A percentile compares a stretch with the other conserved stretches of the same genome.
Conservation (phyloP, 345 rosid species). For the Litchi chinensis region DNA sequence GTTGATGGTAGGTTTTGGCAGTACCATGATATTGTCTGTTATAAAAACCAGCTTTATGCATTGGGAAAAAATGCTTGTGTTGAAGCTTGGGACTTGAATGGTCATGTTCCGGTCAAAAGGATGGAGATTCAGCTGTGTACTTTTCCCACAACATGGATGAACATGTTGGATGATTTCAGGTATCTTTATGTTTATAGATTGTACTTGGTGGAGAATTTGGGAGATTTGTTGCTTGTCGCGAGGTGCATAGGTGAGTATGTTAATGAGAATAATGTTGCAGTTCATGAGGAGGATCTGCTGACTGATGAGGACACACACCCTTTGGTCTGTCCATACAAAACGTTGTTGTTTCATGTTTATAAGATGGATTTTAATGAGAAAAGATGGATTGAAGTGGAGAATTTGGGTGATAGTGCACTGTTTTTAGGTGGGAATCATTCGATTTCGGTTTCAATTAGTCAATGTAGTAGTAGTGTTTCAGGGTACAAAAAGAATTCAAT, state of each 20-base stretch:
- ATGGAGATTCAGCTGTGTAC: neutral
- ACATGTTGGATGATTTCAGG: neutral
- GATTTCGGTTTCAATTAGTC: neutral
- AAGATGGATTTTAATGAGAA: conserved; percentile 6
- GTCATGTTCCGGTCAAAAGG: neutral
- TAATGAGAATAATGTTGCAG: neutral
- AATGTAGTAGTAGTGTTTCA: neutral
- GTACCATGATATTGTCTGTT: neutral
- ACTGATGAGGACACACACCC: conserved; percentile 21
- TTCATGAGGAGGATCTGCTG: conserved; percentile 20
- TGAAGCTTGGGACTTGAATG: conserved; percentile 11
- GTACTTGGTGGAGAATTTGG: conserved; percentile 22
- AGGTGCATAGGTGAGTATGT: conserved; percentile 24
- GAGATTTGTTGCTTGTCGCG: conserved; percentile 21
- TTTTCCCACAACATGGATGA: neutral
- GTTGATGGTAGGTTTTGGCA: neutral
- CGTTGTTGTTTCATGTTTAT: conserved; percentile 18
- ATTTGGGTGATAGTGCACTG: conserved; percentile 1
- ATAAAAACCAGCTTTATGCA: neutral
- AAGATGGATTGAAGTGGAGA: conserved; percentile 9
- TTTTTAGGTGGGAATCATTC: conserved; percentile 31
- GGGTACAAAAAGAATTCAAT: conserved; percentile 14
- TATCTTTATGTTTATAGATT: neutral
- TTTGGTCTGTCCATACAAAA: conserved; percentile 22
- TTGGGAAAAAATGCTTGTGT: neutral